A percentile compares a stretch with the other conserved stretches of the same genome.
Evolutionary conservation across 495 filamentous ascomycete genomes (phyloP).

Genomic region (Lasiosphaeris hirsuta): DNA sequence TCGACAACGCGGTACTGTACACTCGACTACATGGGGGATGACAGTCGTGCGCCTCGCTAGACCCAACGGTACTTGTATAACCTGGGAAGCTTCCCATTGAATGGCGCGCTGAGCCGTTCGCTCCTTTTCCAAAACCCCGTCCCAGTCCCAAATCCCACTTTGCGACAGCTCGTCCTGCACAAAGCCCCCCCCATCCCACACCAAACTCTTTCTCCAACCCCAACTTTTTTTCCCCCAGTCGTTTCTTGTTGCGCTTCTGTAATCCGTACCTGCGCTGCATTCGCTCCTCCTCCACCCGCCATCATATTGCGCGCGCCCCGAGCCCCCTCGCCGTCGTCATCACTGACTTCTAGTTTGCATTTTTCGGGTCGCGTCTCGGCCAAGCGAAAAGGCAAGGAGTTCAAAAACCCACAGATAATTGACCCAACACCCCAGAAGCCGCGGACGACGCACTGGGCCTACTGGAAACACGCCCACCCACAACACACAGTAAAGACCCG

Average conservation of each 20-base stretch:
- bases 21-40: slow-evolving; percentile 1
- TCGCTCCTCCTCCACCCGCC: slow-evolving; percentile 23
- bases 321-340: slow-evolving; percentile 40
- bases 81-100: slow-evolving; percentile 26
- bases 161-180: slow-evolving; percentile 10
- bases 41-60: not conserved
- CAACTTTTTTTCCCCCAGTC: slow-evolving; percentile 30
- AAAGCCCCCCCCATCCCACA: slow-evolving; percentile 25
- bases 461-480: not conserved
- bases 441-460: too few relatives aligned
- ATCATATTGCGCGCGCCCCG: slow-evolving; percentile 22
- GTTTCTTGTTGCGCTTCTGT: slow-evolving; percentile 22
- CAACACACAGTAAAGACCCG: not conserved
- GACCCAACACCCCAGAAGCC: too few relatives aligned
- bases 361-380: slow-evolving; percentile 21
- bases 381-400: slow-evolving; percentile 5
- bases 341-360: slow-evolving; percentile 25
- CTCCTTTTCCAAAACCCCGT: slow-evolving; percentile 3
- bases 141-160: slow-evolving; percentile 14
- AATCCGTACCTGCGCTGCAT: slow-evolving; percentile 27
- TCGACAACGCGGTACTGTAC: not conserved
- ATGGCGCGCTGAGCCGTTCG: slow-evolving; percentile 12
- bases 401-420: too few relatives aligned
- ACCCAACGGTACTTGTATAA: slow-evolving; percentile 12
- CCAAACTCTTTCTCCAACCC: slow-evolving; percentile 32